Conservation (phyloP, 441 rosid species). For the Gossypium davidsonii region DNA sequence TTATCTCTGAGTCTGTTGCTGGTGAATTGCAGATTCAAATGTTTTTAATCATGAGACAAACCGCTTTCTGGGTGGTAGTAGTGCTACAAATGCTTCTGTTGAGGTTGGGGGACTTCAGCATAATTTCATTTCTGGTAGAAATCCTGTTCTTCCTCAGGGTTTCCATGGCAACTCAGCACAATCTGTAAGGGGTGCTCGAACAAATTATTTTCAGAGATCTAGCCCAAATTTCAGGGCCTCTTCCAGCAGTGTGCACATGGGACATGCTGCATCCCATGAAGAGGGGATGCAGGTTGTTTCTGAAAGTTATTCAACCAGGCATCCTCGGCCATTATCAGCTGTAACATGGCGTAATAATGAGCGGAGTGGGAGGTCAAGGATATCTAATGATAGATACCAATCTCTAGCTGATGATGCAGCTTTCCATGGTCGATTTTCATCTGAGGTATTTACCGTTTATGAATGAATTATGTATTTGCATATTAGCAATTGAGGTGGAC, state of each 20-base stretch:
- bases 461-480: constrained; percentile 2
- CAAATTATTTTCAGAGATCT: constrained; percentile 56
- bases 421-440: constrained; percentile 46
- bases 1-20: constrained; percentile 13
- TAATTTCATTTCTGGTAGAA: constrained; percentile 44
- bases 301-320: constrained; percentile 57
- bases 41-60: constrained; percentile 46
- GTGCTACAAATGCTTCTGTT: constrained; percentile 29
- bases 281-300: constrained; percentile 46
- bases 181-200: constrained; percentile 43
- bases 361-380: constrained; percentile 59
- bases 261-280: constrained; percentile 48
- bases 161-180: constrained; percentile 45
- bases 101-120: constrained; percentile 46
- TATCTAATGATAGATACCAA: constrained; percentile 51
- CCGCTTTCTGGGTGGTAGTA: constrained; percentile 37
- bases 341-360: constrained; percentile 55
- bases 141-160: constrained; percentile 40
- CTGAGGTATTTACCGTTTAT: constrained; percentile 45
- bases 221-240: constrained; percentile 59
- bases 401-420: constrained; percentile 43
- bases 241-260: constrained; percentile 43
- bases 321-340: constrained; percentile 47
- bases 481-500: background rate
- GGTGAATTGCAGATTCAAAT: constrained; percentile 42